A percentile compares a stretch with the other conserved stretches of the same genome.
These are phyloP conservation scores for Colletotrichum sp. DNA, from an alignment of 2,329 filamentous ascomycete genomes.

Conservation along the genomic window DNA sequence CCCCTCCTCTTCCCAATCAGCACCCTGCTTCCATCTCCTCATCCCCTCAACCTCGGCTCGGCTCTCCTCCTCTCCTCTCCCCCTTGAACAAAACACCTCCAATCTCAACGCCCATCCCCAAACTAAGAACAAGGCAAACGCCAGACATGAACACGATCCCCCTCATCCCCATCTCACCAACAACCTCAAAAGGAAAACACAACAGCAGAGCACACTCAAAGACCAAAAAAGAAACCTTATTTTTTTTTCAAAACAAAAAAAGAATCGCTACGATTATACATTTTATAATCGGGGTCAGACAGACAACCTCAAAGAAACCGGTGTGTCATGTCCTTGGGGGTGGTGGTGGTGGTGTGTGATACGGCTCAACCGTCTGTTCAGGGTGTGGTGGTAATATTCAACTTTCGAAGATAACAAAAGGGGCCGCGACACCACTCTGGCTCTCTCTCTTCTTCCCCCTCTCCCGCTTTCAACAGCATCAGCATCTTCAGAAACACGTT, in stretches of 20 bases:
- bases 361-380: constrained; percentile 8
- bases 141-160: background rate
- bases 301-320: background rate
- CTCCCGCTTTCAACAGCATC: background rate
- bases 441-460: background rate
- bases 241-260: background rate
- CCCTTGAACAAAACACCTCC: background rate
- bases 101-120: background rate
- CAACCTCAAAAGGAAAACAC: background rate
- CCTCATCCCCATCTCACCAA: background rate
- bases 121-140: background rate
- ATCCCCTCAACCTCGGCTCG: background rate
- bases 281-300: constrained; percentile 5
- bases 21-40: background rate
- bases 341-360: background rate
- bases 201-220: background rate
- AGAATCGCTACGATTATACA: constrained; percentile 20
- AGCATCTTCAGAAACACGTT: background rate
- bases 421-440: background rate
- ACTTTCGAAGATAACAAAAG: background rate
- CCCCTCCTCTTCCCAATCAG: background rate
- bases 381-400: background rate
- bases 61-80: background rate
- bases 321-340: background rate
- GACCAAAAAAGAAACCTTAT: background rate